A percentile compares a stretch with the other conserved stretches of the same genome.
Conservation (phyloP, 495 filamentous ascomycete species). For the Sordaria brevicollis region DNA sequence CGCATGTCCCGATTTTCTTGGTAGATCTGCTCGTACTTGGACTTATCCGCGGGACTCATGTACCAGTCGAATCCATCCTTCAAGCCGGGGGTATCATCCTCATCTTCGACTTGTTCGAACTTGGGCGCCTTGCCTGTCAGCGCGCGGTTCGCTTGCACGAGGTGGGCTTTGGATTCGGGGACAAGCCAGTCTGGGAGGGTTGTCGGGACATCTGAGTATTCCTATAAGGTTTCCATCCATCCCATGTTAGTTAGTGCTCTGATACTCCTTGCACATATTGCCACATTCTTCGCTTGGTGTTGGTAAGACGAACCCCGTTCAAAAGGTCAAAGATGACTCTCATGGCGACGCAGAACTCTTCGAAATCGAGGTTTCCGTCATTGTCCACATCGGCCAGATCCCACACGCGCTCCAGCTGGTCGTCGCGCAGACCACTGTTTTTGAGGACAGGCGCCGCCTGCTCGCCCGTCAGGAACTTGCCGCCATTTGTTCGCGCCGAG, state of each 20-base stretch:
- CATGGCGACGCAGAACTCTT: slow-evolving; percentile 99
- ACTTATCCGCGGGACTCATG: slow-evolving; percentile 82
- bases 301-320: slow-evolving; percentile 56
- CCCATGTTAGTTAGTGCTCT: not conserved
- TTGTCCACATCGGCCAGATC: slow-evolving; percentile 94
- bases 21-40: slow-evolving; percentile 95
- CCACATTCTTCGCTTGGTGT: not conserved
- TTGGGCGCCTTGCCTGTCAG: slow-evolving; percentile 61
- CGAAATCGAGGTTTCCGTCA: slow-evolving; percentile 94
- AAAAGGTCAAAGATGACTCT: slow-evolving; percentile 91
- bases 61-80: slow-evolving; percentile 99
- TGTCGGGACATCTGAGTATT: slow-evolving; percentile 74
- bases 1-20: slow-evolving; percentile 74
- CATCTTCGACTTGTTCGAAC: slow-evolving; percentile 69
- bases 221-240: slow-evolving; percentile 46
- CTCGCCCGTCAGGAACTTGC: slow-evolving; percentile 73
- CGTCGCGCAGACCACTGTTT: slow-evolving; percentile 86
- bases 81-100: slow-evolving; percentile 70
- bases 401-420: slow-evolving; percentile 94
- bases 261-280: not conserved
- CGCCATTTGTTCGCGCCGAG: slow-evolving; percentile 69
- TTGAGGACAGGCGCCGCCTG: slow-evolving; percentile 92
- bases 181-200: slow-evolving; percentile 90
- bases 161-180: slow-evolving; percentile 90
- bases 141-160: slow-evolving; percentile 81